phyloP scores from a whole-genome alignment of 1,284 basidiomycete genomes.

The Wolfiporia cocos region DNA sequence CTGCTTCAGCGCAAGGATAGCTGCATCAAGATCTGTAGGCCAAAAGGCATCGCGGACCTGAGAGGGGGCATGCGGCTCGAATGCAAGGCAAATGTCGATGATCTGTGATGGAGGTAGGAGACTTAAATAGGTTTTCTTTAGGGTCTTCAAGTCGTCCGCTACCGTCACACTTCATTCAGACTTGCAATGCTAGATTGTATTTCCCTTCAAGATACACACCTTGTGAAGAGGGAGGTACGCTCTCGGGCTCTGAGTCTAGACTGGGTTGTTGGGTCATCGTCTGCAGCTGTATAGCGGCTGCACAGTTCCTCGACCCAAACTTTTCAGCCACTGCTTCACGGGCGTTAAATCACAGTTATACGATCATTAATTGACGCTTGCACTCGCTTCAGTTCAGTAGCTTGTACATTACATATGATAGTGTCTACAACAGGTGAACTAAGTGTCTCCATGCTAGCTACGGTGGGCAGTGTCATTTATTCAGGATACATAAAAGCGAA shows the following conservation, averaged over 20 bases:
- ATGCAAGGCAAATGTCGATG: constrained; percentile 68
- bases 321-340: constrained; percentile 26
- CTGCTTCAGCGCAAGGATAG: constrained; percentile 48
- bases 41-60: constrained; percentile 57
- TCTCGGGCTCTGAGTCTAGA: constrained; percentile 4
- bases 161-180: neutral
- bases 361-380: too few relatives aligned
- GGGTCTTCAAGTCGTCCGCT: neutral
- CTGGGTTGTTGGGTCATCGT: constrained; percentile 10
- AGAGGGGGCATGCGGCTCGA: constrained; percentile 60
- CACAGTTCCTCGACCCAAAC: constrained; percentile 28
- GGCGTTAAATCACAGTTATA: too few relatives aligned
- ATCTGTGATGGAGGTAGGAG: constrained; percentile 61
- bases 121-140: constrained; percentile 59
- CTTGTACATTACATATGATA: neutral
- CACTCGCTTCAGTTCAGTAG: too few relatives aligned
- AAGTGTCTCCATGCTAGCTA: neutral
- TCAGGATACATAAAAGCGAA: neutral
- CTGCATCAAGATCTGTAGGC: constrained; percentile 60
- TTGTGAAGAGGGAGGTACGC: constrained; percentile 8
- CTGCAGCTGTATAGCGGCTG: constrained; percentile 27
- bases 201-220: constrained; percentile 7
- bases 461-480: neutral
- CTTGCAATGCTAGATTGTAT: neutral
- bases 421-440: neutral